These are phyloP conservation scores for Pichia kudriavzevii DNA, from an alignment of 1,139 yeast genomes.

Conservation along the genomic window DNA sequence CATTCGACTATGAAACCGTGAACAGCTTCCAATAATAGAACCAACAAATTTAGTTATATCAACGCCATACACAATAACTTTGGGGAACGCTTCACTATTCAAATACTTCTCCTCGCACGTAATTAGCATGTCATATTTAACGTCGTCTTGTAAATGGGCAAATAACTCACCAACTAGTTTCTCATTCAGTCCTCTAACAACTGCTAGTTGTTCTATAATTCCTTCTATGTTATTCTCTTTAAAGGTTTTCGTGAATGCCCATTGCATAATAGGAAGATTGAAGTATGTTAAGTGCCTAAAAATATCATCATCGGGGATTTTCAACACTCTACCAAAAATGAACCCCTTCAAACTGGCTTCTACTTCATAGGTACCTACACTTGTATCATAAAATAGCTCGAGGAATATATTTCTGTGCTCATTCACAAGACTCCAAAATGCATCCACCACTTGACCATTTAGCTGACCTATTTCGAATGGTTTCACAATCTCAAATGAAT, in stretches of 20 bases:
- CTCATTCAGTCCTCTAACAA: constrained; percentile 3
- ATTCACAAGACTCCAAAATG: constrained; percentile 20
- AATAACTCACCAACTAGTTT: constrained; percentile 32
- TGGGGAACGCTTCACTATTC: constrained; percentile 39
- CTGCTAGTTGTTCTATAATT: constrained; percentile 4
- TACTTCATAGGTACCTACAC: neutral
- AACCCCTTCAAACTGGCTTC: constrained; percentile 6
- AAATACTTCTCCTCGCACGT: constrained; percentile 38
- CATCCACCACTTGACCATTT: constrained; percentile 12
- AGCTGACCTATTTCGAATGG: constrained; percentile 7
- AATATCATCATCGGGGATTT: constrained; percentile 6
- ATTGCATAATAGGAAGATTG: constrained; percentile 47
- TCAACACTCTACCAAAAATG: constrained; percentile 9
- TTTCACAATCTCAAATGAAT: no score
- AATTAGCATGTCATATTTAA: constrained; percentile 31
- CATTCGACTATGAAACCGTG: constrained; percentile 13
- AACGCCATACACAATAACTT: constrained; percentile 13
- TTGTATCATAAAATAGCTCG: constrained; percentile 14
- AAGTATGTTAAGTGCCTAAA: constrained; percentile 36
- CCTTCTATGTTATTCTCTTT: constrained; percentile 15
- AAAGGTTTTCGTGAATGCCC: constrained; percentile 31
- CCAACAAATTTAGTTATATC: constrained; percentile 21
- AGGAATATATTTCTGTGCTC: constrained; percentile 15
- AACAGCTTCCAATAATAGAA: constrained; percentile 25
- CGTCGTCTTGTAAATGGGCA: constrained; percentile 27